A percentile compares a stretch with the other conserved stretches of the same genome.
Evolutionary conservation across 495 filamentous ascomycete genomes (phyloP).

Genomic region (Friedmanniomyces simplex): DNA sequence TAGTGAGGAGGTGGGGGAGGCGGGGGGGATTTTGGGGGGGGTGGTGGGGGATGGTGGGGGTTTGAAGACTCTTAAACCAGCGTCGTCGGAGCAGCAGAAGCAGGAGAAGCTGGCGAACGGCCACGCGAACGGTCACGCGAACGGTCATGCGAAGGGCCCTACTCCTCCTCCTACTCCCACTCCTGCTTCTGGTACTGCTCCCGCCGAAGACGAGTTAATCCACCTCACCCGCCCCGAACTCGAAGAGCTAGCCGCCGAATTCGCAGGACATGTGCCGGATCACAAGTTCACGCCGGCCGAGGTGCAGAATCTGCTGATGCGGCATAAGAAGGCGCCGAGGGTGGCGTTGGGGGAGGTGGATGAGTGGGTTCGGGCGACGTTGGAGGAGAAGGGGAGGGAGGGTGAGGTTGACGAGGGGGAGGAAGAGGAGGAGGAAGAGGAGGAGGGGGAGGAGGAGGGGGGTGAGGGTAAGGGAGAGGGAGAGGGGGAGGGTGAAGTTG

Average conservation of each 20-base stretch:
- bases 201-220: background rate
- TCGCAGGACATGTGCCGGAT: constrained; percentile 52
- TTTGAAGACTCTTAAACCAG: no score
- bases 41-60: no score
- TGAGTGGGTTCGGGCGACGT: constrained; percentile 23
- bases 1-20: background rate
- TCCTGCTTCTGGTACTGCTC: background rate
- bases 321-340: constrained; percentile 30
- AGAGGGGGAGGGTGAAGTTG: no score
- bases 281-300: constrained; percentile 63
- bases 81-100: no score
- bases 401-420: background rate
- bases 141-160: no score
- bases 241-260: constrained; percentile 39
- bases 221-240: constrained; percentile 25
- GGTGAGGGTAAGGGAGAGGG: background rate
- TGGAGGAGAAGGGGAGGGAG: constrained; percentile 21
- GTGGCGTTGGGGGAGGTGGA: constrained; percentile 26
- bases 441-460: background rate
- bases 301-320: constrained; percentile 56
- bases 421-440: background rate
- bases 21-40: no score
- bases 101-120: no score
- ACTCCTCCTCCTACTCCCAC: no score
- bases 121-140: no score